phyloP scores from a whole-genome alignment of 768 basidiomycete genomes.

The Lentinula guzmanii region DNA sequence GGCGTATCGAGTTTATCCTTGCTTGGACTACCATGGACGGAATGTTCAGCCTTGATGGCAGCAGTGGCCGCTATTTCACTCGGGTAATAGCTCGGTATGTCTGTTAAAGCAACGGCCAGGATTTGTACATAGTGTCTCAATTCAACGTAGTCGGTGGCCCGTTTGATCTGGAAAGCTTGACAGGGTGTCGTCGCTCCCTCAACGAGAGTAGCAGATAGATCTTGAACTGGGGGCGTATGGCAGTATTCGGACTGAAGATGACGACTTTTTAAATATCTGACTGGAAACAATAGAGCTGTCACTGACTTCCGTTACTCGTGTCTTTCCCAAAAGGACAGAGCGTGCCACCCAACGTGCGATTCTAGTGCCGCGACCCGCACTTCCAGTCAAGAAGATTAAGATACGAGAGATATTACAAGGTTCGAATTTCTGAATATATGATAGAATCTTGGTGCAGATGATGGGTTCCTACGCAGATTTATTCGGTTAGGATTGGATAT shows the following conservation, averaged over 20 bases:
- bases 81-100: slow-evolving; percentile 50
- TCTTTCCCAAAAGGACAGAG: slow-evolving; percentile 31
- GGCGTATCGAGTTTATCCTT: slow-evolving; percentile 20
- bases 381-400: slow-evolving; percentile 44
- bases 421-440: slow-evolving; percentile 30
- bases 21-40: slow-evolving; percentile 16
- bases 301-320: slow-evolving; percentile 18
- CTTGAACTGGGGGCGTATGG: slow-evolving; percentile 45
- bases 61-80: slow-evolving; percentile 31
- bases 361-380: slow-evolving; percentile 41
- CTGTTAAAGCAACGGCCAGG: slow-evolving; percentile 52
- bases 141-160: slow-evolving; percentile 56
- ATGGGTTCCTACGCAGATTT: slow-evolving; percentile 32
- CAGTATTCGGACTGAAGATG: slow-evolving; percentile 30
- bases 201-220: slow-evolving; percentile 44
- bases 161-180: slow-evolving; percentile 47
- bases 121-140: slow-evolving; percentile 51
- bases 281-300: slow-evolving; percentile 4
- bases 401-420: slow-evolving; percentile 46
- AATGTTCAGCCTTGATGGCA: background rate
- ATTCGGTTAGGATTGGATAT: background rate
- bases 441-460: slow-evolving; percentile 39
- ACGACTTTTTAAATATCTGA: background rate
- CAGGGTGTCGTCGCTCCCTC: slow-evolving; percentile 20
- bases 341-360: slow-evolving; percentile 58